A percentile compares a stretch with the other conserved stretches of the same genome.
Evolutionary conservation across 1,284 basidiomycete genomes (phyloP).

Genomic region (Phellopilus nigrolimitatus): DNA sequence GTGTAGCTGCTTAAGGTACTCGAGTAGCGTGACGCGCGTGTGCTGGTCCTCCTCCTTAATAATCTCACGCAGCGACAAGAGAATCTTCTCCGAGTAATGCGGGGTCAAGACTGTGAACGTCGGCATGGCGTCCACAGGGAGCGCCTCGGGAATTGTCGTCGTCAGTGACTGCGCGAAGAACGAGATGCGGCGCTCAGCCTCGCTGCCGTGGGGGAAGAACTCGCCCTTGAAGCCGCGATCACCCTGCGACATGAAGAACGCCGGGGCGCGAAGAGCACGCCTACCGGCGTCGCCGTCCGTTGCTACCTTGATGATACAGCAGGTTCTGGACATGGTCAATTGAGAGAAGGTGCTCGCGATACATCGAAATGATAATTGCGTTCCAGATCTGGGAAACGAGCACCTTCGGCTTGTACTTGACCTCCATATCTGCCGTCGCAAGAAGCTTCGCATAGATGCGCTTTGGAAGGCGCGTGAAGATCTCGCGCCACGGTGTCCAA

Average conservation of each 20-base stretch:
- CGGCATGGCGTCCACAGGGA: conserved; percentile 95
- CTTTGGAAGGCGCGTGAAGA: conserved; percentile 90
- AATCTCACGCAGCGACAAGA: conserved; percentile 90
- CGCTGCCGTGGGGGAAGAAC: conserved; percentile 90
- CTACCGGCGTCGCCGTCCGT: conserved; percentile 74
- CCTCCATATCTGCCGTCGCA: conserved; percentile 89
- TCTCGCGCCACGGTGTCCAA: conserved; percentile 97
- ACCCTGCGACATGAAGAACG: conserved; percentile 91
- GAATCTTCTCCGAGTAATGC: conserved; percentile 95
- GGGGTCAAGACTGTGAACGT: conserved; percentile 95
- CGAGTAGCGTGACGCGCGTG: conserved; percentile 89
- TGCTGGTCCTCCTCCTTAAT: conserved; percentile 96
- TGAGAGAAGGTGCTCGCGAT: conserved; percentile 92
- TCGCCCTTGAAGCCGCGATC: conserved; percentile 82
- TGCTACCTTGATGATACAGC: conserved; percentile 91
- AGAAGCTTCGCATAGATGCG: conserved; percentile 92
- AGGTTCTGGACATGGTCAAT: conserved; percentile 95
- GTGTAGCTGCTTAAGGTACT: conserved; percentile 98
- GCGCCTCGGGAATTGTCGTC: conserved; percentile 81
- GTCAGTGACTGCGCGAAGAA: conserved; percentile 96
- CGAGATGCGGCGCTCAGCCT: conserved; percentile 92
- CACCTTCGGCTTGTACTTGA: conserved; percentile 97
- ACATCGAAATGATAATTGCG: conserved; percentile 99
- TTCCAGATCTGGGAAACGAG: conserved; percentile 98
- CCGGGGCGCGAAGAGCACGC: conserved; percentile 84